Conservation (phyloP, 129 eudicot species). For the Scalesia atractyloides region DNA sequence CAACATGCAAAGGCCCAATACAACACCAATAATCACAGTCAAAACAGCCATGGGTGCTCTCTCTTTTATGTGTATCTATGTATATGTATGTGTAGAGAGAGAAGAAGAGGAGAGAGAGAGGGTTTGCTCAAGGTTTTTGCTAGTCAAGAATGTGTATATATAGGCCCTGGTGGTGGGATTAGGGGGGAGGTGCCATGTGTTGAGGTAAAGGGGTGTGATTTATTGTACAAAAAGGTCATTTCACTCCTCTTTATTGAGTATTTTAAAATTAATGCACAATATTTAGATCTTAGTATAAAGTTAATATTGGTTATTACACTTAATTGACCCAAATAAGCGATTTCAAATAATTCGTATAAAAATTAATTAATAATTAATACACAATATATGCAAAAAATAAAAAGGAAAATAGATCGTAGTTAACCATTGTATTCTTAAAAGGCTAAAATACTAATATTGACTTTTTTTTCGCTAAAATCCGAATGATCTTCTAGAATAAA, state of each 20-base stretch:
- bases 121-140: constrained; percentile 41
- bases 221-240: constrained; percentile 26
- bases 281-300: too few relatives aligned
- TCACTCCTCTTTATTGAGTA: neutral
- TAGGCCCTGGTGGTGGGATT: constrained; percentile 40
- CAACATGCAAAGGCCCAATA: constrained; percentile 60
- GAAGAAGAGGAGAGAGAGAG: constrained; percentile 9
- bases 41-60: constrained; percentile 75
- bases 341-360: too few relatives aligned
- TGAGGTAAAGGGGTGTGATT: constrained; percentile 28
- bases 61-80: neutral
- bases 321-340: too few relatives aligned
- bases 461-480: neutral
- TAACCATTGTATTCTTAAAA: too few relatives aligned
- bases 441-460: too few relatives aligned
- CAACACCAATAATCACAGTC: constrained; percentile 45
- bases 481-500: neutral
- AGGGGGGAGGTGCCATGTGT: constrained; percentile 50
- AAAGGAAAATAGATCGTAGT: too few relatives aligned
- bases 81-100: neutral
- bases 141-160: constrained; percentile 50
- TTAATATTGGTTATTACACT: too few relatives aligned
- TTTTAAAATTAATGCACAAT: neutral
- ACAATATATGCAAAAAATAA: too few relatives aligned
- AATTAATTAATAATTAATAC: too few relatives aligned